phyloP scores from a whole-genome alignment of 306 rosid species.

The Inga leiocalycina region DNA sequence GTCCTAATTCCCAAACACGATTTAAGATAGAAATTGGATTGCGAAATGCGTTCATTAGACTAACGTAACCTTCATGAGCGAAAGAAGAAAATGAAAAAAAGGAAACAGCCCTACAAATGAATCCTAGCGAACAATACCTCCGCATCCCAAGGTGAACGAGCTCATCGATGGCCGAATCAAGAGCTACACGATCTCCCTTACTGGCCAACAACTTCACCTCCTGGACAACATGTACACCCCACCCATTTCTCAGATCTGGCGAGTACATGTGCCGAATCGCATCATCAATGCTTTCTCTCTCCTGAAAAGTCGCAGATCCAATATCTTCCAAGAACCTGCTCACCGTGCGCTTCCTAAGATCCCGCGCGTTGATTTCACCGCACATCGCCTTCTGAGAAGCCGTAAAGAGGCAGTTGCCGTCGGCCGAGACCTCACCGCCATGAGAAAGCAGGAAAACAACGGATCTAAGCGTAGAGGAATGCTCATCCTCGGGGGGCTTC shows the following conservation, averaged over 20 bases:
- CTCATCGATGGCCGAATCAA: slow-evolving; percentile 83
- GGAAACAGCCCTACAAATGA: background rate
- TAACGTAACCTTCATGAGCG: background rate
- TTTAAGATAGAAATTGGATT: background rate
- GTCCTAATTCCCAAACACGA: background rate
- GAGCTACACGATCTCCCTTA: slow-evolving; percentile 72
- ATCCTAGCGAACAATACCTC: slow-evolving; percentile 49
- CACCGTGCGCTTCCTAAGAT: slow-evolving; percentile 81
- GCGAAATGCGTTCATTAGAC: background rate
- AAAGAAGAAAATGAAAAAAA: background rate
- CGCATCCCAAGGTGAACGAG: slow-evolving; percentile 88
- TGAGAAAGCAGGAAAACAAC: slow-evolving; percentile 82
- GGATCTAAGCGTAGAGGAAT: slow-evolving; percentile 51
- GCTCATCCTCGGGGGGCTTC: slow-evolving; percentile 67
- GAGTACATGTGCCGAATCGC: slow-evolving; percentile 85
- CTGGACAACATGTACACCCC: slow-evolving; percentile 96
- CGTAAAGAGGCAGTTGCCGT: slow-evolving; percentile 91
- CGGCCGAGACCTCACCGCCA: slow-evolving; percentile 95
- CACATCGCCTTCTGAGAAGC: slow-evolving; percentile 89
- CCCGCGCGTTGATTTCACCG: slow-evolving; percentile 66
- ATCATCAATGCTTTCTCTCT: slow-evolving; percentile 56
- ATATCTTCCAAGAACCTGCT: slow-evolving; percentile 71
- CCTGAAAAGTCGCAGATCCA: slow-evolving; percentile 65
- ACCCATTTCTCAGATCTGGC: slow-evolving; percentile 88
- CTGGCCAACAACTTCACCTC: slow-evolving; percentile 92